phyloP scores from a whole-genome alignment of 2,329 filamentous ascomycete genomes.

The Trichoderma polysporum region DNA sequence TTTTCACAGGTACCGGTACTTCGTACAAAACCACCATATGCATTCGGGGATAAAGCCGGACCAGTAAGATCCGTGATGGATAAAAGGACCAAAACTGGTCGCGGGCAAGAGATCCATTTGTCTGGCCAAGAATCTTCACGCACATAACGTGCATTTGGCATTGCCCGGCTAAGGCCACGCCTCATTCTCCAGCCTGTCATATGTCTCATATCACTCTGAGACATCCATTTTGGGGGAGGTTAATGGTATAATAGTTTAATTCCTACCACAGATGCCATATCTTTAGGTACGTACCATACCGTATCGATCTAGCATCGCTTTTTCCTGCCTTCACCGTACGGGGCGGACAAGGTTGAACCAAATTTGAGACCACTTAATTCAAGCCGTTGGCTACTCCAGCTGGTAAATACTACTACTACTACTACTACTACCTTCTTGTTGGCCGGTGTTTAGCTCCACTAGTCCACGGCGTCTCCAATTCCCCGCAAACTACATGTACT shows the following conservation, averaged over 20 bases:
- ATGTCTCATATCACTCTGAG: slow-evolving; percentile 1
- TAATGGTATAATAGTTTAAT: too few species aligned
- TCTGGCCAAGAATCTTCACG: neutral
- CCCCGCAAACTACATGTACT: neutral
- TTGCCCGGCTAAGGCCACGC: neutral
- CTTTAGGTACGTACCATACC: neutral
- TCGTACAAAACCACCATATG: neutral
- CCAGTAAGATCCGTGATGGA: neutral
- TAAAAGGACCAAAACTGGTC: neutral
- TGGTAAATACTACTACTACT: neutral
- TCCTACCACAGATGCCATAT: neutral
- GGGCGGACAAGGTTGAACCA: neutral
- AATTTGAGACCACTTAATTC: neutral
- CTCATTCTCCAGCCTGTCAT: neutral
- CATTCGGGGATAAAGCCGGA: neutral
- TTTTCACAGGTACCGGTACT: slow-evolving; percentile 3
- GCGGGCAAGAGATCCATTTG: neutral
- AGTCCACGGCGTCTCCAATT: neutral
- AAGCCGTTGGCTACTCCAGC: neutral
- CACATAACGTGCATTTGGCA: neutral
- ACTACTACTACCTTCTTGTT: neutral
- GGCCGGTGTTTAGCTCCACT: neutral
- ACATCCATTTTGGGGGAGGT: neutral
- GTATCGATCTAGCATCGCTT: neutral
- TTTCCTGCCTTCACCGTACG: neutral